phyloP scores from a whole-genome alignment of 495 filamentous ascomycete genomes.

The Cladorrhinum samala region DNA sequence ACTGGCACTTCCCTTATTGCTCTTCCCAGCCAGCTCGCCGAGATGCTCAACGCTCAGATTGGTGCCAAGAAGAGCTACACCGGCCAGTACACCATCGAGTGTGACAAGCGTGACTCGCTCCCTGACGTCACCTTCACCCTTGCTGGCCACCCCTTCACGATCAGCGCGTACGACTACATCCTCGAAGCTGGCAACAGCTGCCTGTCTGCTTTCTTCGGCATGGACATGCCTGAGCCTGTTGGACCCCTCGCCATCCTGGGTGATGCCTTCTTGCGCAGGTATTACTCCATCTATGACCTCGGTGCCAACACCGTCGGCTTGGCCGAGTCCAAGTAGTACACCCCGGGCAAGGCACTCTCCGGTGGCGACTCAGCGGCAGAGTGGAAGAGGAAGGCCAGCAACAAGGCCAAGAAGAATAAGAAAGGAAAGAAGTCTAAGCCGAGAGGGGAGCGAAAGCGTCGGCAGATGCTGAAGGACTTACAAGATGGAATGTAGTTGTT shows the following conservation, averaged over 20 bases:
- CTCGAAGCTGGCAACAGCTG: slow-evolving; percentile 92
- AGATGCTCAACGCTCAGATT: slow-evolving; percentile 96
- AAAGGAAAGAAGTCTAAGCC: neutral
- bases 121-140: slow-evolving; percentile 88
- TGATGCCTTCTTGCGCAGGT: slow-evolving; percentile 94
- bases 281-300: slow-evolving; percentile 95
- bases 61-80: slow-evolving; percentile 95
- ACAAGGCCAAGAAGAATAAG: neutral
- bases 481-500: no score
- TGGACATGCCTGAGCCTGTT: slow-evolving; percentile 89
- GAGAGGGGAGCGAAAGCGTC: neutral
- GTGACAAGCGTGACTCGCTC: slow-evolving; percentile 70
- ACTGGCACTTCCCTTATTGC: slow-evolving; percentile 98
- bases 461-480: no score
- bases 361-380: neutral
- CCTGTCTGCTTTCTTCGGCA: slow-evolving; percentile 96
- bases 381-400: no score
- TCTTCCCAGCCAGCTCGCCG: slow-evolving; percentile 84
- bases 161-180: slow-evolving; percentile 86
- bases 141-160: slow-evolving; percentile 82
- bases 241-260: slow-evolving; percentile 94
- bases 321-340: slow-evolving; percentile 61
- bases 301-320: slow-evolving; percentile 80
- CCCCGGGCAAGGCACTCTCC: neutral
- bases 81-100: slow-evolving; percentile 93